Percentiles rank a stretch among this genome's conserved stretches.
phyloP scores from a whole-genome alignment of 2,329 filamentous ascomycete species.

The Leptographium procerum region DNA sequence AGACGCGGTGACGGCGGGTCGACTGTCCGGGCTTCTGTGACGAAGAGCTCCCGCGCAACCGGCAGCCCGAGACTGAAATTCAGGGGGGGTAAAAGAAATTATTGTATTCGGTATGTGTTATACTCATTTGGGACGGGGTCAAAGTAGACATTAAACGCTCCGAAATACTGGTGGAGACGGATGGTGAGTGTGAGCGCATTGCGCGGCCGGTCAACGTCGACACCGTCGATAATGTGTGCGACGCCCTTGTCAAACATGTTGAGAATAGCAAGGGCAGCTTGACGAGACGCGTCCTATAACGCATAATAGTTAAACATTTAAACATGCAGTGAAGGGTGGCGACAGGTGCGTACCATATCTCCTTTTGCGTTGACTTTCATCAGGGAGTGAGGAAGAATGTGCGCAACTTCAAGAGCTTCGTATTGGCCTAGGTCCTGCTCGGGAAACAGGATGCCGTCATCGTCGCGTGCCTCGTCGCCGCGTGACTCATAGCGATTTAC shows the following conservation, averaged over 20 bases:
- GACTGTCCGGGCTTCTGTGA: constrained; percentile 10
- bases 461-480: not conserved
- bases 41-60: too few species aligned
- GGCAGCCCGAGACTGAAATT: too few species aligned
- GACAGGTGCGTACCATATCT: not conserved
- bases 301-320: not conserved
- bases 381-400: not conserved
- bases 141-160: not conserved
- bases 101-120: not conserved
- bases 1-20: constrained; percentile 22
- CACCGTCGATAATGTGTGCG: not conserved
- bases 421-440: not conserved
- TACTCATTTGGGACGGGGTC: not conserved
- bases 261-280: not conserved
- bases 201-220: not conserved
- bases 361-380: not conserved
- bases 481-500: not conserved
- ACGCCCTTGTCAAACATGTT: not conserved
- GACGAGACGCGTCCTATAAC: not conserved
- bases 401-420: not conserved
- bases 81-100: not conserved
- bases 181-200: not conserved
- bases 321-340: too few species aligned
- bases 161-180: not conserved
- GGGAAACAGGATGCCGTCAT: not conserved